Conservation (phyloP, 352 stramenopile genomes). For the Phytophthora idaei region DNA sequence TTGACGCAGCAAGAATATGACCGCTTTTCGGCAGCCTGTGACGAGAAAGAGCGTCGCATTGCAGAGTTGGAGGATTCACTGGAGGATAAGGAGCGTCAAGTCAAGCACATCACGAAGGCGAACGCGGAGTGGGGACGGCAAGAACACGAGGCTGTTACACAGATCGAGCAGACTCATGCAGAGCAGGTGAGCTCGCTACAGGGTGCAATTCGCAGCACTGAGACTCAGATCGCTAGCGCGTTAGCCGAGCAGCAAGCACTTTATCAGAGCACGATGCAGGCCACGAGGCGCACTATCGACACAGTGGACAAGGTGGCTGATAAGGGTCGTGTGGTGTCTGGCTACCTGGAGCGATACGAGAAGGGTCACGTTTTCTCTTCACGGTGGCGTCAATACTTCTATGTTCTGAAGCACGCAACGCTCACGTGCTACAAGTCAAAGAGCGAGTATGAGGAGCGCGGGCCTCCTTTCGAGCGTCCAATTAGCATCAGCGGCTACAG, state of each 20-base stretch:
- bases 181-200: constrained; percentile 48
- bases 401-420: constrained; percentile 67
- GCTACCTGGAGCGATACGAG: constrained; percentile 80
- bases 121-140: constrained; percentile 58
- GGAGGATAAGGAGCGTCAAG: constrained; percentile 51
- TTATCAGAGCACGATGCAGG: constrained; percentile 81
- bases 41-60: constrained; percentile 55
- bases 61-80: constrained; percentile 56
- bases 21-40: constrained; percentile 57
- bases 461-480: constrained; percentile 49
- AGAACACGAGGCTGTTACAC: constrained; percentile 51
- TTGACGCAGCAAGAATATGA: constrained; percentile 65
- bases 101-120: constrained; percentile 49
- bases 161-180: constrained; percentile 52
- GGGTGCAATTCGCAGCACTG: constrained; percentile 41
- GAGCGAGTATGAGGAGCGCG: constrained; percentile 70
- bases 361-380: constrained; percentile 76
- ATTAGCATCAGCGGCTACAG: constrained; percentile 71
- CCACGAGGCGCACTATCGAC: constrained; percentile 76
- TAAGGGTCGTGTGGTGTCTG: constrained; percentile 67
- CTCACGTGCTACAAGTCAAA: constrained; percentile 82
- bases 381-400: constrained; percentile 82
- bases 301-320: constrained; percentile 74
- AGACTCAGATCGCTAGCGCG: constrained; percentile 53
- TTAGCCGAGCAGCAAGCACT: constrained; percentile 64